A percentile compares a stretch with the other conserved stretches of the same genome.
phyloP scores from a whole-genome alignment of 2,329 filamentous ascomycete genomes.

The Ambrosiella beaveri region DNA sequence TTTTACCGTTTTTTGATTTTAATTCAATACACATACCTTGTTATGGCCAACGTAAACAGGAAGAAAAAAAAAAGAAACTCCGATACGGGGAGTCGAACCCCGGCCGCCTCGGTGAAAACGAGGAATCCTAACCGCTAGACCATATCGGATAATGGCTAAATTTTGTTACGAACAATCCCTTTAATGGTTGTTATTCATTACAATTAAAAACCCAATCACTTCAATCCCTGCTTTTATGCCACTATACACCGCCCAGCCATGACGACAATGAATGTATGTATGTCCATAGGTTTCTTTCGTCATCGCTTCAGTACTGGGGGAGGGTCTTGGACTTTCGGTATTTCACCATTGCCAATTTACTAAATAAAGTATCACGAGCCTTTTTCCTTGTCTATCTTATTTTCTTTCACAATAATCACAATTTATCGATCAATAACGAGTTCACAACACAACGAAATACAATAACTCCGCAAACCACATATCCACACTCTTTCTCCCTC shows the following conservation, averaged over 20 bases:
- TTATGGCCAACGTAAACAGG: neutral
- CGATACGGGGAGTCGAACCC: conserved; percentile 14
- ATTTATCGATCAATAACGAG: too few relatives aligned
- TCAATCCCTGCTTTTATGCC: neutral
- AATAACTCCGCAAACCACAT: too few relatives aligned
- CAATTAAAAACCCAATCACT: neutral
- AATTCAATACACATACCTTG: neutral
- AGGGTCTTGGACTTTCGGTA: neutral
- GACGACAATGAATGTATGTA: neutral
- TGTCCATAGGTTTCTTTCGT: neutral
- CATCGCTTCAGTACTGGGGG: neutral
- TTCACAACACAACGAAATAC: too few relatives aligned
- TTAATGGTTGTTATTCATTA: neutral
- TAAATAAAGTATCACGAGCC: neutral
- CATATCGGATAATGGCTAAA: conserved; percentile 13
- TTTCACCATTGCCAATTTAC: neutral
- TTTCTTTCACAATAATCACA: neutral
- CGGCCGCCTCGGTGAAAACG: conserved; percentile 13
- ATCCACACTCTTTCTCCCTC: too few relatives aligned
- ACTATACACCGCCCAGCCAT: neutral
- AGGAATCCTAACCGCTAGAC: conserved; percentile 14
- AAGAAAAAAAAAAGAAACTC: neutral
- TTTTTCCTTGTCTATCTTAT: neutral
- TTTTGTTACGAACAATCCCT: neutral
- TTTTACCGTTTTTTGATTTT: neutral